Percentiles rank a stretch among this genome's conserved stretches.
Evolutionary conservation across 306 rosid species (phyloP).

Genomic region (Trifolium pratense): DNA sequence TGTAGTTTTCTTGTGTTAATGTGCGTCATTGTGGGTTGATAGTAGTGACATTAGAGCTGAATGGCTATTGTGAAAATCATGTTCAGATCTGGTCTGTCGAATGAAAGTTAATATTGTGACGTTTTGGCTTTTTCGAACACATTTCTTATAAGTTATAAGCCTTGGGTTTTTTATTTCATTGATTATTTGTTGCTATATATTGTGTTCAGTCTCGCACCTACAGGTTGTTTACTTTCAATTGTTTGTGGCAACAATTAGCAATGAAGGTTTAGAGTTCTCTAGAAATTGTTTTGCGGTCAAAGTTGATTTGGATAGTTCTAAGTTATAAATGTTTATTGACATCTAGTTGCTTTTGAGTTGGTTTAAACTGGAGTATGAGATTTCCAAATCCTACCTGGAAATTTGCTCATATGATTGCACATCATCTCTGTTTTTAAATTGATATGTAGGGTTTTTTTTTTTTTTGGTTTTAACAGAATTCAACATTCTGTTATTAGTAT

Average conservation of each 20-base stretch:
- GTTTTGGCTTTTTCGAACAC: constrained; percentile 12
- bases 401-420: not conserved
- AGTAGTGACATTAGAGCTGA: constrained; percentile 19
- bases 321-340: not conserved
- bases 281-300: constrained; percentile 12
- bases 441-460: not conserved
- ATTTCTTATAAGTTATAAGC: not conserved
- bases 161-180: constrained; percentile 1
- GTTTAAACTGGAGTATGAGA: constrained; percentile 6
- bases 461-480: not conserved
- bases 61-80: constrained; percentile 12
- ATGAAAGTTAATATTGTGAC: not conserved
- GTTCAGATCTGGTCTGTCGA: not conserved
- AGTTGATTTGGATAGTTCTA: constrained; percentile 29
- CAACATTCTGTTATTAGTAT: constrained; percentile 12
- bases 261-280: constrained; percentile 12
- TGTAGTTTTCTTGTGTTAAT: constrained; percentile 16
- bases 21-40: constrained; percentile 11
- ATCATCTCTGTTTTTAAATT: constrained; percentile 28
- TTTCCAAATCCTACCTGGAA: not conserved
- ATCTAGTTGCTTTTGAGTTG: constrained; percentile 5
- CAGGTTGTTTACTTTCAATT: constrained; percentile 8
- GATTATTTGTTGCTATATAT: constrained; percentile 28
- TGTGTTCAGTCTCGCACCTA: not conserved
- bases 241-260: not conserved